Conservation (phyloP, 192 early-diverging fungal genomes). For the Coemansia umbellata region DNA sequence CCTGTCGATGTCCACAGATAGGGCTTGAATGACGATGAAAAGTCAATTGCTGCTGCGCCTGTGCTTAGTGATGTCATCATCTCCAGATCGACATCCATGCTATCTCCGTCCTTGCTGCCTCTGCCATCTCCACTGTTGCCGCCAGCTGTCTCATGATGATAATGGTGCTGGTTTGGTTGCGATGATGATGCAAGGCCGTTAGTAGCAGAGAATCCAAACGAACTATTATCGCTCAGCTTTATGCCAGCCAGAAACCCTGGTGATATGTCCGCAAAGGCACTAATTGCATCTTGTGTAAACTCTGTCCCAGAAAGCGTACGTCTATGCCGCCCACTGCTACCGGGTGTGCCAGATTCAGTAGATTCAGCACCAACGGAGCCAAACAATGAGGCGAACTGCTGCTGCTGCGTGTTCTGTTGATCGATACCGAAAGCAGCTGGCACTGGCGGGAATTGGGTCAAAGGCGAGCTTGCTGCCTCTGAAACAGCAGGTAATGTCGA, state of each 20-base stretch:
- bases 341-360: not conserved
- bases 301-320: conserved; percentile 36
- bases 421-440: not conserved
- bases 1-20: conserved; percentile 25
- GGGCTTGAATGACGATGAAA: conserved; percentile 34
- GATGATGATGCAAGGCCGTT: not conserved
- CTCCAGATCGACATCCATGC: conserved; percentile 27
- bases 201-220: not conserved
- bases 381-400: not conserved
- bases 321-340: conserved; percentile 7
- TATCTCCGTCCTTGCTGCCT: not conserved
- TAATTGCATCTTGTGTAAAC: conserved; percentile 23
- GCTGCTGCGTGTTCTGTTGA: not conserved
- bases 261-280: conserved; percentile 11
- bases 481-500: conserved; percentile 17
- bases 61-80: conserved; percentile 39
- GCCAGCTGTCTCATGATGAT: too few species aligned
- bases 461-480: conserved; percentile 3
- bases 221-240: not conserved
- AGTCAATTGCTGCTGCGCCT: conserved; percentile 15
- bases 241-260: conserved; percentile 3
- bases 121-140: not conserved
- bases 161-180: not conserved
- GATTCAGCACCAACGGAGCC: not conserved
- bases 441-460: conserved; percentile 6